Conservation (phyloP, 257 asterid species). For the Petrea volubilis region DNA sequence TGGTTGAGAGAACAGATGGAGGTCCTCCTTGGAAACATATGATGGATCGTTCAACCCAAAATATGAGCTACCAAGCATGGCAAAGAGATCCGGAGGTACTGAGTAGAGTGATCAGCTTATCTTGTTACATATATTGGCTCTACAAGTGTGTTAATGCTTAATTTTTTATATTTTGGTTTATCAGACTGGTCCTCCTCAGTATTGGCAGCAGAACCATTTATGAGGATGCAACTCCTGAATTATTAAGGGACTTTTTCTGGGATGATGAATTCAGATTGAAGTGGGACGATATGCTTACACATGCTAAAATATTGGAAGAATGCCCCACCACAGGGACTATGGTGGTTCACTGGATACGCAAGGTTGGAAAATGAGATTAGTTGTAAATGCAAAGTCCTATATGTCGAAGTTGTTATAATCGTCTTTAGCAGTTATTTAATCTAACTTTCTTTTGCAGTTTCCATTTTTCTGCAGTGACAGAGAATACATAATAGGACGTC, state of each 20-base stretch:
- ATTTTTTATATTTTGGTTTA: conserved; percentile 17
- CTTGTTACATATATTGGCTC: background rate
- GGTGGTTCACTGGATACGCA: conserved; percentile 87
- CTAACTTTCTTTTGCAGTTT: conserved; percentile 56
- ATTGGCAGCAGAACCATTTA: conserved; percentile 89
- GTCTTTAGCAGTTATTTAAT: background rate
- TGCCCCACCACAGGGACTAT: conserved; percentile 79
- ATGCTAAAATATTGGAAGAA: conserved; percentile 69
- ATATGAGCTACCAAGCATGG: conserved; percentile 95
- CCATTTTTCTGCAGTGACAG: conserved; percentile 97
- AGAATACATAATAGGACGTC: conserved; percentile 86
- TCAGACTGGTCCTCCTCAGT: conserved; percentile 87
- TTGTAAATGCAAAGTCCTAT: background rate
- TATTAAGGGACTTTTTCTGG: conserved; percentile 91
- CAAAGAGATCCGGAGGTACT: conserved; percentile 84
- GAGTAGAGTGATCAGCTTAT: background rate
- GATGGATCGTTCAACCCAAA: conserved; percentile 74
- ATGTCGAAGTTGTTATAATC: background rate
- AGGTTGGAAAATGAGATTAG: conserved; percentile 46
- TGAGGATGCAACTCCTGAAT: conserved; percentile 92
- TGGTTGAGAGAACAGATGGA: conserved; percentile 85
- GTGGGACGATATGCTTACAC: conserved; percentile 92
- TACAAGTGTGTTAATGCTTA: background rate
- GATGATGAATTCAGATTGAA: conserved; percentile 83
- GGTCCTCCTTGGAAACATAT: conserved; percentile 90